Evolutionary conservation across 192 early-diverging fungal genomes (phyloP).

Genomic region (Chytriomyces sp.): DNA sequence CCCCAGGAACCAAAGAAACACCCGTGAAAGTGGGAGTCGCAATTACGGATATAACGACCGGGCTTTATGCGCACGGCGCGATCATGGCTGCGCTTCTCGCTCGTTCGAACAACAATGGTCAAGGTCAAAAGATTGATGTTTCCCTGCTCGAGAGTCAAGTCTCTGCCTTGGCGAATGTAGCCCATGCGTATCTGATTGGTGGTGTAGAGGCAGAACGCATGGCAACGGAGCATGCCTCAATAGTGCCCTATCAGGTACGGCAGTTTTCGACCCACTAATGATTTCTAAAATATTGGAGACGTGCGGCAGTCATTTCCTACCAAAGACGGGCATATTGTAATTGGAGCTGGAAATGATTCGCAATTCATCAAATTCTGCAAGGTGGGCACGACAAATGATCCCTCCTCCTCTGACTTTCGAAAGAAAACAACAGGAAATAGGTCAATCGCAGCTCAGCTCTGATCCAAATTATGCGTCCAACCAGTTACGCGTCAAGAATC

Average conservation of each 20-base stretch:
- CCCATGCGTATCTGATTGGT: constrained; percentile 82
- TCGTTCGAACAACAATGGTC: constrained; percentile 60
- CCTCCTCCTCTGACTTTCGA: too few species aligned
- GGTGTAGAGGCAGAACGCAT: constrained; percentile 70
- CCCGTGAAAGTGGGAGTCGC: constrained; percentile 97
- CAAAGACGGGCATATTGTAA: constrained; percentile 77
- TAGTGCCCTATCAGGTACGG: constrained; percentile 82
- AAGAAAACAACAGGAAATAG: too few species aligned
- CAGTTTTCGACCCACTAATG: constrained; percentile 73
- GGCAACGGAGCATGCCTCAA: constrained; percentile 88
- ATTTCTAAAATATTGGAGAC: constrained; percentile 61
- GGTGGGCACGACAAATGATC: constrained; percentile 46
- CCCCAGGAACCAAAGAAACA: constrained; percentile 55
- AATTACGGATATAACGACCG: constrained; percentile 80
- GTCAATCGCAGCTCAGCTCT: constrained; percentile 42
- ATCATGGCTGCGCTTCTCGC: constrained; percentile 86
- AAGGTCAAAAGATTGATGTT: constrained; percentile 87
- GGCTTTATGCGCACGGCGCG: constrained; percentile 86
- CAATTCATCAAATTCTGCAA: constrained; percentile 78
- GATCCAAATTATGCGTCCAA: constrained; percentile 72
- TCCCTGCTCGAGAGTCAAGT: constrained; percentile 89
- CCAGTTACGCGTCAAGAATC: constrained; percentile 72
- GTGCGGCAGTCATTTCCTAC: constrained; percentile 63
- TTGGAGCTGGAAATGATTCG: constrained; percentile 89
- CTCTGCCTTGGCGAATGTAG: constrained; percentile 89